Evolutionary conservation across 305 asterid species (phyloP).

Genomic region (Rubia tinctorum): DNA sequence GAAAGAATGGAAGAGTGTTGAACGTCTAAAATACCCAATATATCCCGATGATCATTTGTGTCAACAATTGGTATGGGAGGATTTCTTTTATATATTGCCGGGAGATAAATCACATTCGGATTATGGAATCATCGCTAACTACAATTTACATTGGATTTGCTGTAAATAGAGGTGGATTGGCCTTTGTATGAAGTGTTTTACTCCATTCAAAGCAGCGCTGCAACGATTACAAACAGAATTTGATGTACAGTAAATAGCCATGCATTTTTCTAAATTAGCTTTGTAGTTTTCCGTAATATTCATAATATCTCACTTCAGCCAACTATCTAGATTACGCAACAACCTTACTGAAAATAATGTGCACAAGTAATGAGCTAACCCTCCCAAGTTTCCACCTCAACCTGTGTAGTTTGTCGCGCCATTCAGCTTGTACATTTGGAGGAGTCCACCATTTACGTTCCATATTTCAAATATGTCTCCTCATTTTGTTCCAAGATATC

Average conservation of each 20-base stretch:
- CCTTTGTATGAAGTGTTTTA: no score
- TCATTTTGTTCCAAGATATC: neutral
- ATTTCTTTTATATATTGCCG: no score
- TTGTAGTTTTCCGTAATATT: neutral
- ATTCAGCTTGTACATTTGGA: neutral
- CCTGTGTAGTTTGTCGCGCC: neutral
- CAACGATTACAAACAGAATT: neutral
- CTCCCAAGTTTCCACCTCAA: neutral
- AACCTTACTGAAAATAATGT: neutral
- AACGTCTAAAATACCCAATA: no score
- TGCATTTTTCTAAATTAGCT: neutral
- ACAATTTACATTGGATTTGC: no score
- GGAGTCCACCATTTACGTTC: neutral
- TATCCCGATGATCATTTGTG: no score
- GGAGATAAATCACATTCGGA: no score
- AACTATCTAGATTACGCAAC: neutral
- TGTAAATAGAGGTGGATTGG: no score
- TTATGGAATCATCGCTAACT: no score
- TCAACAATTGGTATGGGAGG: no score
- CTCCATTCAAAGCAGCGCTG: neutral
- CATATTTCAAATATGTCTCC: slow-evolving; percentile 4
- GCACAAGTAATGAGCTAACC: neutral
- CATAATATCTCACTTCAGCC: neutral
- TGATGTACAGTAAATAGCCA: no score
- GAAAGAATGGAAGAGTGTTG: no score